Evolutionary conservation across 129 eudicot species (phyloP), one percentile per base, ranked within the genome.

Genomic region (Flaveria brownii): DNA sequence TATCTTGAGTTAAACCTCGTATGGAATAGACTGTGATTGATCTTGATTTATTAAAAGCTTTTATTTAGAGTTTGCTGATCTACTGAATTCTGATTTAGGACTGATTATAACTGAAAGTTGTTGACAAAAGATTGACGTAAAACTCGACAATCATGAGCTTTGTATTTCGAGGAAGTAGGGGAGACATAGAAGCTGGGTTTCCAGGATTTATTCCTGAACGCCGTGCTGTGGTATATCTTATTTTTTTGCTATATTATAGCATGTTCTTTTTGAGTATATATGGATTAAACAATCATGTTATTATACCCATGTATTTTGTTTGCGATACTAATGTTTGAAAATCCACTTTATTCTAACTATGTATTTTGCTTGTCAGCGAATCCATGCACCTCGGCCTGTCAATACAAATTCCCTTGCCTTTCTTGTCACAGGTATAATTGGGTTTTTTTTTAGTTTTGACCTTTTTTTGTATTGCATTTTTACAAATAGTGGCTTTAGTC

Each of bases 321-420:
- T 25, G 13, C 77, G 39, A 18, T 39, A 45, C 67, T 78, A 61
- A 11, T 74, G 62, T 72, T 76, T 84, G 96, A 90, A 95, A 17
- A 85, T 87, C 74, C 98, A 88, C 84, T 88, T 55, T 63, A 22
- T 73, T 49, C 79, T 80, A 55, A 84, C 69, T 47, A 17, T 77
- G 43, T 70, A 11, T 65, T 55, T 25, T 75, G 25, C 33, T 17
- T 36, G 68, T 75, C 81, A 93, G 98, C 96, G 98, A 23, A 86
- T 87, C 68, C 98, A 88, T 86, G 91, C 92, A 56, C 71, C 95
- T 39, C 88, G 98, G 23, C 97, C 98, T 30, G 96, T 90, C 72
- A 88, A 90, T 78, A 82, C 92, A 46, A 93, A 90, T 79, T 93
- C 98, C 65, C 92, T 93, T 26, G 98, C 97, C 70, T 93, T 93